Conservation (phyloP, 768 basidiomycete species). For the Agaricus sinodeliciosus region DNA sequence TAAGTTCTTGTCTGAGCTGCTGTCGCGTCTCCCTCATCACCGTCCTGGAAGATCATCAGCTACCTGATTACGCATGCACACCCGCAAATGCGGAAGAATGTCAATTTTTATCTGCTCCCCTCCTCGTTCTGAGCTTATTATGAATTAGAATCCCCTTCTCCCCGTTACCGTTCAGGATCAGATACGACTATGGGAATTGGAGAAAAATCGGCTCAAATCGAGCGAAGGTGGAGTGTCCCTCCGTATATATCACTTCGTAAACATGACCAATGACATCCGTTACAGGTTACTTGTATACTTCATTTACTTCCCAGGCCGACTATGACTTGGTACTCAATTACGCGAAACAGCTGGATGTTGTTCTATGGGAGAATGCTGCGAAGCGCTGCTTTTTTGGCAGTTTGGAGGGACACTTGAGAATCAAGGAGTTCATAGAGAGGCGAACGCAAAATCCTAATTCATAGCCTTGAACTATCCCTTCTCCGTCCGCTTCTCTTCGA, state of each 20-base stretch:
- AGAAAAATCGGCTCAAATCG: constrained; percentile 85
- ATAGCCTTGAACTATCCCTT: not conserved
- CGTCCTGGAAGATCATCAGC: constrained; percentile 72
- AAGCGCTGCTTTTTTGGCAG: constrained; percentile 82
- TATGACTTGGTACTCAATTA: constrained; percentile 85
- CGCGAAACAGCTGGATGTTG: constrained; percentile 73
- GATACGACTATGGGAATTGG: constrained; percentile 94
- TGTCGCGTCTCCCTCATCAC: not conserved
- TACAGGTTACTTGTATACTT: constrained; percentile 81
- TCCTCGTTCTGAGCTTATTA: constrained; percentile 18
- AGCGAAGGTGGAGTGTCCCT: constrained; percentile 60
- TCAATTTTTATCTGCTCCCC: constrained; percentile 21
- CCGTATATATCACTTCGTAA: constrained; percentile 15
- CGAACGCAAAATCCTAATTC: constrained; percentile 26
- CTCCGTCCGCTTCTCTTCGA: not conserved
- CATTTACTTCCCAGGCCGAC: constrained; percentile 81
- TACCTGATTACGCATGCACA: constrained; percentile 94
- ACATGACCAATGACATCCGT: constrained; percentile 16
- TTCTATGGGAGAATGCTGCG: constrained; percentile 73
- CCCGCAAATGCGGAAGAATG: constrained; percentile 96
- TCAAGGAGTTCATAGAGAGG: constrained; percentile 75
- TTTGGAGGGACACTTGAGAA: constrained; percentile 70
- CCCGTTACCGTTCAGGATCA: constrained; percentile 99
- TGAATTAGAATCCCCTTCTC: constrained; percentile 74
- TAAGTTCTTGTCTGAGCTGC: constrained; percentile 24